Evolutionary conservation across 805 yeast species (phyloP).

Genomic region (Candida maltosa): DNA sequence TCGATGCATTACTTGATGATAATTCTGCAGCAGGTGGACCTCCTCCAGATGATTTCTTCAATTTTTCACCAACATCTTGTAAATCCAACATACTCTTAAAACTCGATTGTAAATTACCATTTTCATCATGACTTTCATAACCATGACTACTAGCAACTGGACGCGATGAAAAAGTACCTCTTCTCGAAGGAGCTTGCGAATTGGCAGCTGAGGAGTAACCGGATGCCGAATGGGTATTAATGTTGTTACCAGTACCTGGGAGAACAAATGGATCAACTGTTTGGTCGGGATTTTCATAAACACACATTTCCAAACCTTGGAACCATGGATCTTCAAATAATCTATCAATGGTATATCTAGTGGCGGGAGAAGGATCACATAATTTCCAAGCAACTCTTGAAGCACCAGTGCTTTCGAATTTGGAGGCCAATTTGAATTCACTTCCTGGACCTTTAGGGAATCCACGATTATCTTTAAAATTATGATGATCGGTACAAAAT

Average conservation of each 20-base stretch:
- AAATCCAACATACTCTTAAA: constrained; percentile 40
- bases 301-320: constrained; percentile 53
- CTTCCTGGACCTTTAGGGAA: constrained; percentile 60
- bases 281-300: constrained; percentile 47
- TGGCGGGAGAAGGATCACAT: constrained; percentile 56
- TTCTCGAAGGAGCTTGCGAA: constrained; percentile 30
- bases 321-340: constrained; percentile 68
- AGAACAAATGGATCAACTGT: constrained; percentile 31
- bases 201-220: constrained; percentile 15
- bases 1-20: constrained; percentile 1
- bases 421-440: constrained; percentile 68
- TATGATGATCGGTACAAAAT: constrained; percentile 38
- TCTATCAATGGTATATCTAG: constrained; percentile 52
- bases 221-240: constrained; percentile 1
- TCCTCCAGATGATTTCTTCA: neutral
- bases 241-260: constrained; percentile 20
- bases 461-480: constrained; percentile 45
- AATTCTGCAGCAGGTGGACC: neutral
- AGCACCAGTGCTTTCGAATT: constrained; percentile 54
- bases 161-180: constrained; percentile 19
- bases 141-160: constrained; percentile 5
- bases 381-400: constrained; percentile 74
- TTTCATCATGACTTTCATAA: constrained; percentile 9
- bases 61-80: constrained; percentile 9
- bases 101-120: constrained; percentile 21